Base-by-base conservation (phyloP, 192 early-diverging fungal species). In the Gamsiella multidivaricata region DNA sequence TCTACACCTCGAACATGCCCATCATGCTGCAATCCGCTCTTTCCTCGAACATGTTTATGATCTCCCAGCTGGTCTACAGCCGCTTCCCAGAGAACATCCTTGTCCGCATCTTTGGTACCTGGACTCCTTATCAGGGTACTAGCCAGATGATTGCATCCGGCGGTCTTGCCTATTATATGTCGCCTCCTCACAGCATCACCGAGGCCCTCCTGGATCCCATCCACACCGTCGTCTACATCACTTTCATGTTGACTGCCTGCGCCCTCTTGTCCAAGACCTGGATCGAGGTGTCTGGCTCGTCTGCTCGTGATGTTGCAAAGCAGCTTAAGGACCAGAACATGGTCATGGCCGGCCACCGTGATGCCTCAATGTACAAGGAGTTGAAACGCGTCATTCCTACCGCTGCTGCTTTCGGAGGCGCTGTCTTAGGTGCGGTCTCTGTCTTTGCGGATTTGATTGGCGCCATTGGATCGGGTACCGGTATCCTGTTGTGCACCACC, bases 1-100 rank as follows among this genome's bases (percentile, higher is more conserved):
- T 99, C 85, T 99, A 99, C 88, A 99, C 97, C 29, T 97, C 96
- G 67, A 99, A 98, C 88, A 98, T 99, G 97, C 92, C 97, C 52
- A 98, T 99, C 73, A 98, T 99, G 97, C 90, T 99, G 57, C 96
- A 98, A 85, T 97, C 95, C n/a, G 95, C 97, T 33, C 82, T 99
- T 45, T 91, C 94, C 36, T 96, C 95, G 58, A 94, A 98, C 70
- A 86, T 97, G 59, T 99, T 96, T 81, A 94, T 99, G 87, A 94
- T 98, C 83, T 97, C 95, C 25, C 96, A 98, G 87, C 87, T 97
- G 80, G 87, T 99, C 56, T 97, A 94, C 91, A 96, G 93, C 81
- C 86, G 96, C 46, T 99, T 97, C 90, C 95, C 95, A 6, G 92
- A 94, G 47, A 99, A 96, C 88, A 83, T 98, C 51, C 83, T 98